phyloP scores from a whole-genome alignment of 805 yeast genomes.

The fission yeast (Schizosaccharomyces pombe) region DNA sequence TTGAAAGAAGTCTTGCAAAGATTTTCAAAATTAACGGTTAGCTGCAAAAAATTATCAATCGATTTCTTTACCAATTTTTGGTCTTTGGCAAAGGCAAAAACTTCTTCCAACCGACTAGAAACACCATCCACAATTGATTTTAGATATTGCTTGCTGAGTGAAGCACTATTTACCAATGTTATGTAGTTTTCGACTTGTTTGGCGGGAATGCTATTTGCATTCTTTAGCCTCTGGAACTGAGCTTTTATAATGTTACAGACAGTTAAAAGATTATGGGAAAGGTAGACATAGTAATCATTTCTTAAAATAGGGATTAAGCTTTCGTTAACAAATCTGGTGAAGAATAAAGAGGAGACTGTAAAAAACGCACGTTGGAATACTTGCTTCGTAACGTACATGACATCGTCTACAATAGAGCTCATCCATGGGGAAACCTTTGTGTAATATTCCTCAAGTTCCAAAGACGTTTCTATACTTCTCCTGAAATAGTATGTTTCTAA shows the following conservation, averaged over 20 bases:
- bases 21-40: not conserved
- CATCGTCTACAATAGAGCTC: slow-evolving; percentile 70
- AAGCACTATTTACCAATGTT: not conserved
- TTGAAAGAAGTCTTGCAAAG: not conserved
- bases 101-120: not conserved
- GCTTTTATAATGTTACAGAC: not conserved
- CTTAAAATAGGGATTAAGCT: not conserved
- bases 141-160: not conserved
- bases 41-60: not conserved
- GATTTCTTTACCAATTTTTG: not conserved
- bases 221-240: not conserved
- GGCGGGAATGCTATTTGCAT: not conserved
- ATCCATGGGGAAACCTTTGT: slow-evolving; percentile 20
- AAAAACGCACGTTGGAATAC: slow-evolving; percentile 42
- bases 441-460: slow-evolving; percentile 58
- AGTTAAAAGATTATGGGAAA: not conserved
- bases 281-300: not conserved
- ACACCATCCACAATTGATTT: not conserved
- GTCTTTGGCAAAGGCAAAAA: not conserved
- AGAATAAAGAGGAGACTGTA: slow-evolving; percentile 25
- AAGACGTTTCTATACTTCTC: slow-evolving; percentile 60
- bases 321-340: not conserved
- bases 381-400: slow-evolving; percentile 47
- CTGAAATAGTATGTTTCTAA: slow-evolving; percentile 45
- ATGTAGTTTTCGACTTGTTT: not conserved